Evolutionary conservation across 352 stramenopile genomes (phyloP).

Genomic region (Globisporangium emineosum): DNA sequence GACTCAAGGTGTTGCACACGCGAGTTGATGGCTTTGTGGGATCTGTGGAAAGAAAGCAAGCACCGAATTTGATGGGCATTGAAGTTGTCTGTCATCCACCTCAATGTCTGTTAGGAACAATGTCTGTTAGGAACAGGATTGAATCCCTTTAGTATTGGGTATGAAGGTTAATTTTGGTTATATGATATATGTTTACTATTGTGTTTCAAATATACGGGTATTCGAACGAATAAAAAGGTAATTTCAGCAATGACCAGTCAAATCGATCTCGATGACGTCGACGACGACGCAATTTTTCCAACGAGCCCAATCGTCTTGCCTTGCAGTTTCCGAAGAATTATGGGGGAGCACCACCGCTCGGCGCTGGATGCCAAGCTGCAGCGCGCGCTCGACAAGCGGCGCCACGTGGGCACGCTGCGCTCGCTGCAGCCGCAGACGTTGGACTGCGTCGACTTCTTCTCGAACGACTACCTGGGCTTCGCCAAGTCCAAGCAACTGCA

Average conservation of each 20-base stretch:
- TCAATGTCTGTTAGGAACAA: neutral
- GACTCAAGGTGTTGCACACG: neutral
- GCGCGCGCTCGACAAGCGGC: conserved; percentile 20
- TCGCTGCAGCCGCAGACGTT: conserved; percentile 30
- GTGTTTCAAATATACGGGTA: too few species aligned
- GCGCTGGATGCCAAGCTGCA: conserved; percentile 23
- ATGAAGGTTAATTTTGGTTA: neutral
- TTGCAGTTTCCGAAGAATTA: neutral
- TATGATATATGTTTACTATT: too few species aligned
- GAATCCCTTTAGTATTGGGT: neutral
- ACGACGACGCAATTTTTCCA: conserved; percentile 1
- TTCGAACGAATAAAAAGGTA: neutral
- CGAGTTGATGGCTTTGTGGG: neutral
- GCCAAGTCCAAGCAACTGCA: conserved; percentile 65
- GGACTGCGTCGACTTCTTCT: conserved; percentile 92
- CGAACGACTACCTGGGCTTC: conserved; percentile 97
- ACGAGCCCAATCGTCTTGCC: neutral
- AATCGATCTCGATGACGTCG: conserved; percentile 1
- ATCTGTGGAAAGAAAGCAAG: conserved; percentile 10
- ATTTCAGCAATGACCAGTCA: neutral
- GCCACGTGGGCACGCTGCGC: conserved; percentile 51
- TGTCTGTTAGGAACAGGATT: neutral
- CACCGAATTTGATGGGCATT: neutral
- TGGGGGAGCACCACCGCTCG: neutral
- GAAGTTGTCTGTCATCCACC: too few species aligned